Percentiles rank a stretch among this genome's conserved stretches.
Evolutionary conservation across 306 rosid genomes (phyloP).

Genomic region (Begonia fuchsioides): DNA sequence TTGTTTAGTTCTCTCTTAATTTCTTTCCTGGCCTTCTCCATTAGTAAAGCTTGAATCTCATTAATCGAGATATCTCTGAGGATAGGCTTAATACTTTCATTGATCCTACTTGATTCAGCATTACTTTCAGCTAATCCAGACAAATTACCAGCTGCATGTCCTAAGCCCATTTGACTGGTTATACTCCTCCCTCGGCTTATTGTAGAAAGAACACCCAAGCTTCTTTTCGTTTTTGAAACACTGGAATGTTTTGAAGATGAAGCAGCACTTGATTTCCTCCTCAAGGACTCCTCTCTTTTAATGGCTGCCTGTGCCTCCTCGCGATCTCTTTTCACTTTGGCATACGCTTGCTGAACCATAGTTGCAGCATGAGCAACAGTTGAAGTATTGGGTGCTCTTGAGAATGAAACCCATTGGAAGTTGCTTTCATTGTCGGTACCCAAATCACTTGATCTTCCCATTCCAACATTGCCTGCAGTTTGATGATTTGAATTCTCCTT

Average conservation of each 20-base stretch:
- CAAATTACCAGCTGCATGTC: constrained; percentile 18
- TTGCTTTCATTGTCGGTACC: constrained; percentile 22
- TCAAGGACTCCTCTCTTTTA: constrained; percentile 37
- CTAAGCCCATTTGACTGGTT: constrained; percentile 26
- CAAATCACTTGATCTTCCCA: constrained; percentile 17
- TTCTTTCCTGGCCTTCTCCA: constrained; percentile 53
- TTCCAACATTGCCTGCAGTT: constrained; percentile 27
- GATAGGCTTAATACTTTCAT: constrained; percentile 14
- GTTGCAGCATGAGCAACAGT: constrained; percentile 73
- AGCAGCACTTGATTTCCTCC: constrained; percentile 28
- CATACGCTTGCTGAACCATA: constrained; percentile 81
- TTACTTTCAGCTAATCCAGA: constrained; percentile 15
- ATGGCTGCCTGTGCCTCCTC: constrained; percentile 79
- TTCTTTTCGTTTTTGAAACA: constrained; percentile 53
- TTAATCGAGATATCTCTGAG: constrained; percentile 20
- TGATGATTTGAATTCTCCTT: constrained; percentile 24
- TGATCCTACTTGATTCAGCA: constrained; percentile 11
- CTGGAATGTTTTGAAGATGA: constrained; percentile 22
- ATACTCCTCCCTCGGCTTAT: constrained; percentile 20
- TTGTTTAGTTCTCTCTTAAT: constrained; percentile 33
- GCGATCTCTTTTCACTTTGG: constrained; percentile 83
- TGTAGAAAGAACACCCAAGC: constrained; percentile 28
- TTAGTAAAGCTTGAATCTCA: constrained; percentile 33
- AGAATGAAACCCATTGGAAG: constrained; percentile 75
- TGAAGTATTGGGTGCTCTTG: constrained; percentile 51